Evolutionary conservation across 202 grass and related monocot species (phyloP).

Genomic region (Panicum hallii): DNA sequence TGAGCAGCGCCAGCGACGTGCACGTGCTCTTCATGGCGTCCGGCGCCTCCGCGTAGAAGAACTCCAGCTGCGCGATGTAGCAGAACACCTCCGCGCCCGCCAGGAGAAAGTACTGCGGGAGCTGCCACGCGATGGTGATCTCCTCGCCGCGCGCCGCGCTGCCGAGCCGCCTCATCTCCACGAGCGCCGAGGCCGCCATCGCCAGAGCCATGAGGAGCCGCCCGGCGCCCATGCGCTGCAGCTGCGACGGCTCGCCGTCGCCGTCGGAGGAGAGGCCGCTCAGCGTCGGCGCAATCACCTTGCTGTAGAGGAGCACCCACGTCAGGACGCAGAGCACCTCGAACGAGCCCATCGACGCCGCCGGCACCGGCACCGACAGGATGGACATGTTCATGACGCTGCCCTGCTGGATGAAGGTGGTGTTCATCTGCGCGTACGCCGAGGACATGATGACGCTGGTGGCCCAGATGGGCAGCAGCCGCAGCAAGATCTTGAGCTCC

Average conservation of each 20-base stretch:
- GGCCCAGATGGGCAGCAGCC: constrained; percentile 67
- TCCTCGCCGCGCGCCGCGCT: constrained; percentile 28
- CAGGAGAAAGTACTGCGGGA: constrained; percentile 67
- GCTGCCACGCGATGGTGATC: constrained; percentile 68
- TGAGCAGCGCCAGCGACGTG: constrained; percentile 68
- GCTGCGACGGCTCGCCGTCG: constrained; percentile 48
- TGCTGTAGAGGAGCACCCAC: constrained; percentile 64
- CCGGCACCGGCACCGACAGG: constrained; percentile 50
- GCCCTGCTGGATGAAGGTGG: constrained; percentile 54
- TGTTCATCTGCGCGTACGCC: constrained; percentile 64
- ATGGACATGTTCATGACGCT: constrained; percentile 48
- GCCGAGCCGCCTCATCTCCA: constrained; percentile 62
- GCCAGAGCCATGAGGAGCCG: constrained; percentile 61
- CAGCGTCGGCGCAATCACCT: constrained; percentile 52
- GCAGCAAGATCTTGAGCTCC: constrained; percentile 77
- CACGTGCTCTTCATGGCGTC: constrained; percentile 86
- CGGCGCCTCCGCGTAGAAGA: constrained; percentile 83
- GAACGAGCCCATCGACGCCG: constrained; percentile 65
- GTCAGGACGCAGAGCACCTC: constrained; percentile 55
- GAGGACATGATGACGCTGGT: constrained; percentile 59
- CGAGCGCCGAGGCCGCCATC: constrained; percentile 61
- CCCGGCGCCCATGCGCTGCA: constrained; percentile 80
- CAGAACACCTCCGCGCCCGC: constrained; percentile 65
- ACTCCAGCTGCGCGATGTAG: constrained; percentile 75
- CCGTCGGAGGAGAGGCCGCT: constrained; percentile 6